These are phyloP conservation scores for Dysphania ambrosioides DNA, from an alignment of 148 eudicot species.

Conservation along the genomic window DNA sequence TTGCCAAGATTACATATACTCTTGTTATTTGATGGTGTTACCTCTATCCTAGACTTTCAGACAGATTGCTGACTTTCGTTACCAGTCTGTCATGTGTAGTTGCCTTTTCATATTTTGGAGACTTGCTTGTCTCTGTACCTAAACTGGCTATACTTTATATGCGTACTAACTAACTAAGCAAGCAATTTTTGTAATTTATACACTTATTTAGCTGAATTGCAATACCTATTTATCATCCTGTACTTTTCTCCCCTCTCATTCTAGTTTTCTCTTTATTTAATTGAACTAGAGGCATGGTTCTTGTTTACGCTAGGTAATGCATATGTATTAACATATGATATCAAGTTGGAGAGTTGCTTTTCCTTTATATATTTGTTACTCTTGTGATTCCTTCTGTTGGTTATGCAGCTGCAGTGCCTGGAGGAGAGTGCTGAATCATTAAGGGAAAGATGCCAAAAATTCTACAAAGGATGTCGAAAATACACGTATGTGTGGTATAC, in stretches of 20 bases:
- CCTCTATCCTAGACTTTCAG: neutral
- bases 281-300: neutral
- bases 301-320: no score
- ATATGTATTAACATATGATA: neutral
- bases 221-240: neutral
- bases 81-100: neutral
- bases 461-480: conserved; percentile 91
- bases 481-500: conserved; percentile 67
- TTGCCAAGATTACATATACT: no score
- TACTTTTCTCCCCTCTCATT: neutral
- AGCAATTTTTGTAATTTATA: no score
- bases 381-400: neutral
- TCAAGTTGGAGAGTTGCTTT: neutral
- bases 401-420: conserved; percentile 70
- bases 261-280: neutral
- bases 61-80: neutral
- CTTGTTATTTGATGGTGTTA: no score
- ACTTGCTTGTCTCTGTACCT: neutral
- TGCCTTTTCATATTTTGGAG: neutral
- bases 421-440: conserved; percentile 93
- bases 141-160: no score
- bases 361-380: neutral
- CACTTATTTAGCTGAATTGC: neutral
- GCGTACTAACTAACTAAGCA: no score
- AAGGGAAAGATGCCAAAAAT: conserved; percentile 84